Evolutionary conservation across 1,284 basidiomycete species (phyloP), one percentile per base, ranked within the genome.

Genomic region (Coniferiporia sulphurascens): DNA sequence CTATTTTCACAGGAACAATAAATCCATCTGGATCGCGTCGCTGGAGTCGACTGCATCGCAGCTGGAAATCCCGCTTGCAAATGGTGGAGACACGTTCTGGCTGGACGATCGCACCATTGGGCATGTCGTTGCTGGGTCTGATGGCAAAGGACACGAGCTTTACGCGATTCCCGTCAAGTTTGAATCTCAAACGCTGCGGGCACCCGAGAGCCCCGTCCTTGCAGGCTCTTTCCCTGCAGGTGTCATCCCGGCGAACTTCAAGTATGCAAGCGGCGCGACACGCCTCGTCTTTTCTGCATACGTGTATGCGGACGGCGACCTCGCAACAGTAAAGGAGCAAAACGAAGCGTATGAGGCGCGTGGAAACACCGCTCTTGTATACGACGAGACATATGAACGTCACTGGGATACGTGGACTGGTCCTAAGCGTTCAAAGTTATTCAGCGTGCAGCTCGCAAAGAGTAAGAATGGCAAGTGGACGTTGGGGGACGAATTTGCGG

Each of bases 331-430:
- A 12, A 82, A 77, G 61, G 77, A 82, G 62, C 78, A 87, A 63
- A 90, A 95, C 67, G 76, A 86, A 65, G 78, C 74, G 52, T 92
- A 84, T 76, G 84, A 86, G 60, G 78, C 84, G 59, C 78, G 91
- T 9, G 91, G 90, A 3, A 82, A 85, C 63, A 80, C 81, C 1
- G 93, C 89, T 1, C 76, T 81, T 65, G 89, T 95, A 0, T 96
- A 89, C 69, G 92, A 96, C 65, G 75, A 80, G 52, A 79, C 82
- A 1, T 92, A 83, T 68, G 86, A 85, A 45, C 79, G 93, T 22
- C 93, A 96, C 65, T 97, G 94, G 94, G 93, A 95, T 72, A 86
- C 83, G 4, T 96, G 93, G 92, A 77, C 81, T 44, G 83, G 82
- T 1, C 85, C 85, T 8, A 94, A 92, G 68, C 80, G 79, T 57